phyloP scores from a whole-genome alignment of 305 asterid species.

The Solanum hybrid region DNA sequence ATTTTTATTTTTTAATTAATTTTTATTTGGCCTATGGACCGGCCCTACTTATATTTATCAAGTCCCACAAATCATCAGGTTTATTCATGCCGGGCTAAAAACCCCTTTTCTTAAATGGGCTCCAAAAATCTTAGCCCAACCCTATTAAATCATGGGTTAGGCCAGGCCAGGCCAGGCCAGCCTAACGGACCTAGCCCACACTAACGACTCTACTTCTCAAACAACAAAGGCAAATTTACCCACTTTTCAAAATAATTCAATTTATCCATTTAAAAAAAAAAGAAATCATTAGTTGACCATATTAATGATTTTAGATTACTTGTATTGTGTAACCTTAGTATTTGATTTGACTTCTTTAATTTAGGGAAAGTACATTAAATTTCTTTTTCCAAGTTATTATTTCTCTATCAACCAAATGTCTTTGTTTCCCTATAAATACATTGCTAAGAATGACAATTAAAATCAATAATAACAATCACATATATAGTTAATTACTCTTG shows the following conservation, averaged over 20 bases:
- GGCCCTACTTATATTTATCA: not conserved
- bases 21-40: not conserved
- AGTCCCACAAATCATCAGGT: not conserved
- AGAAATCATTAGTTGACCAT: not conserved
- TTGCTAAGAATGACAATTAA: not conserved
- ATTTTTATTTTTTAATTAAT: no score
- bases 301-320: not conserved
- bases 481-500: not conserved
- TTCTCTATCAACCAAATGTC: not conserved
- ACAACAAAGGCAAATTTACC: not conserved
- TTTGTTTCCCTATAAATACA: not conserved
- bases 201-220: not conserved
- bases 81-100: not conserved
- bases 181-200: not conserved
- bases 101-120: rapidly evolving
- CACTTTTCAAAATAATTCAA: not conserved
- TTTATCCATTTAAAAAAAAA: not conserved
- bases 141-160: not conserved
- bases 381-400: not conserved
- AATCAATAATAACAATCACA: not conserved
- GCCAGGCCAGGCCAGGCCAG: no score
- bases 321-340: not conserved
- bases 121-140: not conserved
- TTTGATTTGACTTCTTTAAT: not conserved
- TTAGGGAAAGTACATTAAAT: not conserved